phyloP scores from a whole-genome alignment of 192 early-diverging fungal species.

The Umbelopsis isabellina region DNA sequence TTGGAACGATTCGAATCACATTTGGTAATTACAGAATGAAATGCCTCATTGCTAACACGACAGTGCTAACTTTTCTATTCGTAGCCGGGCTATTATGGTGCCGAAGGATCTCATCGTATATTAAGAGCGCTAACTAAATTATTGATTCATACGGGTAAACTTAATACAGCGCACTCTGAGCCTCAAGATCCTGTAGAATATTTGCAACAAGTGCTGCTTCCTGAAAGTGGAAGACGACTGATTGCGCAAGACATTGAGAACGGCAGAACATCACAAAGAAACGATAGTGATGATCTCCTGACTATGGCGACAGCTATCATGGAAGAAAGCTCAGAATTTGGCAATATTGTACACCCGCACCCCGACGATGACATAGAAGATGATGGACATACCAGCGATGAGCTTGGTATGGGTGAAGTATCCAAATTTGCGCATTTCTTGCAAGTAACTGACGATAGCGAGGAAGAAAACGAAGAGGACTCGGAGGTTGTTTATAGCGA shows the following conservation, averaged over 20 bases:
- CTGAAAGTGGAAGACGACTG: conserved; percentile 50
- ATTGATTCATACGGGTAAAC: conserved; percentile 38
- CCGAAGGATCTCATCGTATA: conserved; percentile 46
- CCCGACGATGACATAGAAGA: background rate
- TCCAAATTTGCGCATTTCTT: conserved; percentile 15
- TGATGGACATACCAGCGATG: background rate
- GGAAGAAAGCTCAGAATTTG: conserved; percentile 48
- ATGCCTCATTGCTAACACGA: background rate
- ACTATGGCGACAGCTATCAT: conserved; percentile 42
- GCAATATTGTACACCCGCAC: conserved; percentile 35
- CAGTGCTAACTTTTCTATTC: background rate
- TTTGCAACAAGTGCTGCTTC: conserved; percentile 56
- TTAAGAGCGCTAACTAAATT: conserved; percentile 34
- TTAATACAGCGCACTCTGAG: conserved; percentile 33
- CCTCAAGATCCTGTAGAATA: conserved; percentile 56
- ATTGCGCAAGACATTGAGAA: conserved; percentile 46
- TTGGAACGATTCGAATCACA: conserved; percentile 46
- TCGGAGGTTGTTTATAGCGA: background rate
- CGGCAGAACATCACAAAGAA: background rate
- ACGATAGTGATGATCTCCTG: conserved; percentile 7
- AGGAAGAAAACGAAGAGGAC: conserved; percentile 20
- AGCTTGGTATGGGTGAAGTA: background rate
- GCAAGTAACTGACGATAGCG: background rate
- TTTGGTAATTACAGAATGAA: conserved; percentile 33
- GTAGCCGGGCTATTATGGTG: conserved; percentile 61